Base-by-base conservation (phyloP, 2,329 filamentous ascomycete genomes). In the Clonostachys byssicola region DNA sequence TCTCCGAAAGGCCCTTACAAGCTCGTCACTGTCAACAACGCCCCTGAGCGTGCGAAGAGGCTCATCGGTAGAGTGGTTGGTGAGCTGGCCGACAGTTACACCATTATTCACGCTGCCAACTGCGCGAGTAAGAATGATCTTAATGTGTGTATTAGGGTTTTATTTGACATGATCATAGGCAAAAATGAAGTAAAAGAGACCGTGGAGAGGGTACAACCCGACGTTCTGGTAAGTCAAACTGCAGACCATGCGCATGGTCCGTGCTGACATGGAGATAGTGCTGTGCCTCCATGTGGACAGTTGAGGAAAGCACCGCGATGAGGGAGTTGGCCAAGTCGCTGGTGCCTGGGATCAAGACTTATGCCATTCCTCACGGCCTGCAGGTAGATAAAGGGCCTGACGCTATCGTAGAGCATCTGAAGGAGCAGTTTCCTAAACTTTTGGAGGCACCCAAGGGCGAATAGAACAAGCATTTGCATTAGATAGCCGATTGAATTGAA, bases 11-110 rank as follows among this genome's bases (percentile, higher is more conserved):
- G 80, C 16, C 81, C 81, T 4, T 87, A 75, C 65, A 77, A 71
- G 55, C 74, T 88, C 12, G 76, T 86, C 33, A 88, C 82, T 2
- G 82, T 88, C 53, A 88, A 87, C 66, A 86, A 77, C 2, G 81
- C 77, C 2, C 83, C 84, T 1, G 83, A 85, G 52, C 72, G 83
- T 47, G 85, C 84, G 34, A 79, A 81, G 64, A 65, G 70, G 8
- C 64, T 88, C 34, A 78, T 86, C 55, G 83, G 83, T 12, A 73
- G 79, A 1, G 63, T 88, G 36, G 71, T 77, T 12, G 79, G 85
- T 47, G 75, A 73, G 12, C 63, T 88, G 34, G 83, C 81, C 59
- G 81, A 85, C 47, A 67, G 66, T 38, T 88, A 86, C 62, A 79
- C 72, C 2, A 86, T 88, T 53, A 67, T 76, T 36, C 73, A 88